Evolutionary conservation across 768 basidiomycete species (phyloP).

Genomic region (Wakefieldia striispora): DNA sequence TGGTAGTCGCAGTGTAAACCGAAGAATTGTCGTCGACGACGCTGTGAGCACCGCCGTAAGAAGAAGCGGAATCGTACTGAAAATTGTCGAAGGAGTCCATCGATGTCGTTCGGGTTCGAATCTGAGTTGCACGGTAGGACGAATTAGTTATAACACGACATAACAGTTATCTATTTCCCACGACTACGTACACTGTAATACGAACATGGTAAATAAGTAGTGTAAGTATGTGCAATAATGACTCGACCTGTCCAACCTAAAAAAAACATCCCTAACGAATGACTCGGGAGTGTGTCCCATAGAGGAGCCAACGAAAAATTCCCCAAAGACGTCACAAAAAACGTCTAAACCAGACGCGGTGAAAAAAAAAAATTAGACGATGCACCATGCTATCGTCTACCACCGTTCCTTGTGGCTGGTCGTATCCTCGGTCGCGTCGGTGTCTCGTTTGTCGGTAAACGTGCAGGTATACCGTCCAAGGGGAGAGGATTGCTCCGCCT

Average conservation of each 20-base stretch:
- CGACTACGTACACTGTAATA: constrained; percentile 11
- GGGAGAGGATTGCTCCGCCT: constrained; percentile 27
- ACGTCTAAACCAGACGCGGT: constrained; percentile 5
- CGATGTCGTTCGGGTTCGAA: constrained; percentile 25
- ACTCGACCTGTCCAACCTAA: constrained; percentile 5
- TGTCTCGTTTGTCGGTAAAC: constrained; percentile 48
- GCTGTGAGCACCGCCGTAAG: constrained; percentile 67
- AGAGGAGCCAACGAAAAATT: not conserved
- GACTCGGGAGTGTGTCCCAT: constrained; percentile 6
- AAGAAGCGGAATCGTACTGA: constrained; percentile 80
- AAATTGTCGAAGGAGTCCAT: constrained; percentile 88
- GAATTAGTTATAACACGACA: not conserved
- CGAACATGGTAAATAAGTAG: too few relatives aligned
- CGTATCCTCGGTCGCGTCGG: constrained; percentile 61
- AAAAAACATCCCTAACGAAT: constrained; percentile 11
- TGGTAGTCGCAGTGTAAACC: constrained; percentile 73
- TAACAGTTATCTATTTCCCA: constrained; percentile 28
- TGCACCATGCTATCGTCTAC: constrained; percentile 41
- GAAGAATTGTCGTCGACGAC: constrained; percentile 80
- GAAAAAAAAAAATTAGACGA: not conserved
- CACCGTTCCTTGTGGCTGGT: constrained; percentile 33
- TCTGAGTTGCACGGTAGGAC: not conserved
- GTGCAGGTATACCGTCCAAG: constrained; percentile 34
- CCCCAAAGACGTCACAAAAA: constrained; percentile 10
- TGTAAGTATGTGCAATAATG: too few relatives aligned